Evolutionary conservation across 2,329 filamentous ascomycete species (phyloP).

Genomic region (Nothomitra cinnamomea): DNA sequence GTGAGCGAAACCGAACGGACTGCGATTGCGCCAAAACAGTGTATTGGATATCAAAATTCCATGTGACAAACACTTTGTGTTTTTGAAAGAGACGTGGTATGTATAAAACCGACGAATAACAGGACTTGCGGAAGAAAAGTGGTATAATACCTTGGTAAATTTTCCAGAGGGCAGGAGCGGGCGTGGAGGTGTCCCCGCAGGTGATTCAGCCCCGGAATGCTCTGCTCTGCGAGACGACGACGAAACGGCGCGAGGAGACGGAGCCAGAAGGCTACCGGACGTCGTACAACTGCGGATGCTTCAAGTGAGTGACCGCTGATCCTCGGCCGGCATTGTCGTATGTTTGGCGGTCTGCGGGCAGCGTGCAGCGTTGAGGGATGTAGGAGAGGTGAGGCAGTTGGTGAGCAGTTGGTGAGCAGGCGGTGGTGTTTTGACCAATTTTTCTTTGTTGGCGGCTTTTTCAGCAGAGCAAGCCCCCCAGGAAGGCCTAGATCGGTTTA

Average conservation of each 20-base stretch:
- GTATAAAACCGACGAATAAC: background rate
- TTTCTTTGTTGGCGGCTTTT: constrained; percentile 1
- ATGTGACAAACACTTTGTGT: background rate
- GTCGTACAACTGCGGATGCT: too few relatives aligned
- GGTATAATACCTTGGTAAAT: background rate
- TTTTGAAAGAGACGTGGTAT: background rate
- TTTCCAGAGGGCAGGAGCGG: background rate
- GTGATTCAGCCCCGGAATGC: background rate
- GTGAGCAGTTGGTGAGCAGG: too few relatives aligned
- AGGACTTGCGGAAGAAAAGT: background rate
- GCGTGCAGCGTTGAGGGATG: too few relatives aligned
- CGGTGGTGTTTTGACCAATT: background rate
- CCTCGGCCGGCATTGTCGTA: too few relatives aligned
- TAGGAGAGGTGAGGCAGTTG: too few relatives aligned
- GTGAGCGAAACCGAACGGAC: background rate
- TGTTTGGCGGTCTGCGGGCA: too few relatives aligned
- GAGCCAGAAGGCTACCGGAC: too few relatives aligned
- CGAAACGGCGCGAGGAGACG: too few relatives aligned
- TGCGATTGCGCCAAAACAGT: background rate
- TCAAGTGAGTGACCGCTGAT: too few relatives aligned
- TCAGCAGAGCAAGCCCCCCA: background rate
- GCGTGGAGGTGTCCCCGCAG: background rate
- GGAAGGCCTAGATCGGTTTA: background rate
- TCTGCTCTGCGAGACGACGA: too few relatives aligned
- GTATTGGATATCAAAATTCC: background rate